phyloP scores from a whole-genome alignment of 345 rosid species.

The Citropsis articulata region DNA sequence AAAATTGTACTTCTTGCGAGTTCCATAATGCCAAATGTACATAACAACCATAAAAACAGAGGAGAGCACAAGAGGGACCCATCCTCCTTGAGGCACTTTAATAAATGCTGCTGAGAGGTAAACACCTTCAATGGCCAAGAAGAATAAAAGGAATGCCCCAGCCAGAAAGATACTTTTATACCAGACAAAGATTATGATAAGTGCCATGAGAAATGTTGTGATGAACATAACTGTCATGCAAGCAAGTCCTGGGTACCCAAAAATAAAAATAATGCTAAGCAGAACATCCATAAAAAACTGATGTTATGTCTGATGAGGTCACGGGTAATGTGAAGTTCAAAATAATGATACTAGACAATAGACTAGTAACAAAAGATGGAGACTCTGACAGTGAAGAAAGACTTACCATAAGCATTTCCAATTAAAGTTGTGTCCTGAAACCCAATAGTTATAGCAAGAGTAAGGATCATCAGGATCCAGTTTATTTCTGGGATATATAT shows the following conservation, averaged over 20 bases:
- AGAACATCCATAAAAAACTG: background rate
- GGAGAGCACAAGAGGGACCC: conserved; percentile 84
- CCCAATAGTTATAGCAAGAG: conserved; percentile 78
- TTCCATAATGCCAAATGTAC: conserved; percentile 94
- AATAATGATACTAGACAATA: background rate
- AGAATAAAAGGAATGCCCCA: conserved; percentile 54
- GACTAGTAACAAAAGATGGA: background rate
- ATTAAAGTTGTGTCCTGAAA: conserved; percentile 71
- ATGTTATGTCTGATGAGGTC: background rate
- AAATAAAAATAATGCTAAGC: conserved; percentile 13
- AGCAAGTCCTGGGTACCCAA: conserved; percentile 68
- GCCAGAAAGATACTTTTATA: conserved; percentile 55
- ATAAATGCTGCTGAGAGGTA: conserved; percentile 81
- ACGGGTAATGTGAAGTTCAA: too few relatives aligned
- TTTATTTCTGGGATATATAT: conserved; percentile 95
- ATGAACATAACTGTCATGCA: conserved; percentile 81
- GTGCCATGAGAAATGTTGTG: conserved; percentile 91
- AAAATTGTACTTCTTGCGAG: conserved; percentile 80
- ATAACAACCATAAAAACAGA: conserved; percentile 62
- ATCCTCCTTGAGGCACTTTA: conserved; percentile 86
- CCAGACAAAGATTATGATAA: conserved; percentile 81
- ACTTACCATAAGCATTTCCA: conserved; percentile 93
- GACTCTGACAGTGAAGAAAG: background rate
- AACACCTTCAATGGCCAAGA: conserved; percentile 72
- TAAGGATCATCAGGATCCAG: conserved; percentile 93